phyloP scores from a whole-genome alignment of 2,329 filamentous ascomycete species.

The Elsinoe ampelina region DNA sequence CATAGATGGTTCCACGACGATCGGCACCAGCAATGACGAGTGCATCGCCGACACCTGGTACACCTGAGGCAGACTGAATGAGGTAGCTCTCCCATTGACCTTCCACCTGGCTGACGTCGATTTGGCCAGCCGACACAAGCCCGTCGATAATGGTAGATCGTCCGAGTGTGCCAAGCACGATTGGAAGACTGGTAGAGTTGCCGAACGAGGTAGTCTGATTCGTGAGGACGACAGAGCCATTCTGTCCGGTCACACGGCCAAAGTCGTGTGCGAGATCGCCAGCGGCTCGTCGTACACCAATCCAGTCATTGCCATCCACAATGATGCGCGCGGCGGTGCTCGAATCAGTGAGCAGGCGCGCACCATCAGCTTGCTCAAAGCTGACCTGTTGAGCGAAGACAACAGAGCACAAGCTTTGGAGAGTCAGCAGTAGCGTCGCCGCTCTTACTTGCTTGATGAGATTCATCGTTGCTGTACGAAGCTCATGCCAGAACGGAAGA shows the following conservation, averaged over 20 bases:
- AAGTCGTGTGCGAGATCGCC: slow-evolving; percentile 60
- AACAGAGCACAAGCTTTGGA: background rate
- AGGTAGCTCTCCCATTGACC: slow-evolving; percentile 63
- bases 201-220: slow-evolving; percentile 26
- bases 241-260: slow-evolving; percentile 58
- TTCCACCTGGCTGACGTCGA: slow-evolving; percentile 49
- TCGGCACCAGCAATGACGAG: slow-evolving; percentile 60
- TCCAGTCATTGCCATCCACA: slow-evolving; percentile 52
- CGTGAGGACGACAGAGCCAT: slow-evolving; percentile 47
- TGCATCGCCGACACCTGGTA: slow-evolving; percentile 48
- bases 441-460: background rate
- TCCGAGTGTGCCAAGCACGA: slow-evolving; percentile 61
- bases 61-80: slow-evolving; percentile 47
- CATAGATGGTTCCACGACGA: slow-evolving; percentile 58
- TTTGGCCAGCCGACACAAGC: slow-evolving; percentile 45
- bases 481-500: background rate
- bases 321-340: slow-evolving; percentile 32
- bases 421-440: background rate
- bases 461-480: background rate
- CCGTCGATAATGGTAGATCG: slow-evolving; percentile 50
- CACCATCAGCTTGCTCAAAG: background rate
- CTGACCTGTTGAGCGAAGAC: background rate
- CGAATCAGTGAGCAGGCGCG: background rate
- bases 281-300: slow-evolving; percentile 58
- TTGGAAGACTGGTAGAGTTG: slow-evolving; percentile 34